Evolutionary conservation across 2,329 filamentous ascomycete genomes (phyloP).

Genomic region (Metarhizium brunneum): DNA sequence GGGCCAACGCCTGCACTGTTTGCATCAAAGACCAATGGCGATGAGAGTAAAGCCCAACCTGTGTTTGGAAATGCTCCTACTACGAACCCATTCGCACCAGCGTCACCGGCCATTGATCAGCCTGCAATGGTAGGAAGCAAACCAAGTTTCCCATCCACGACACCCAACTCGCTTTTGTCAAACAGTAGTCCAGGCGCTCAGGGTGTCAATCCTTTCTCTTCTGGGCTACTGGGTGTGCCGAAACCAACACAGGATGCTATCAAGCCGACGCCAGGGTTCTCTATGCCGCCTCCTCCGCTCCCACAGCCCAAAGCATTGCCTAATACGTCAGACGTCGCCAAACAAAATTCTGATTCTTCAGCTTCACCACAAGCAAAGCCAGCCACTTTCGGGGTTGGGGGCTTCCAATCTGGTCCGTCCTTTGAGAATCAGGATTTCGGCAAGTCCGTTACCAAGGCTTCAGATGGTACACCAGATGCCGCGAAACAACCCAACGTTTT

Average conservation of each 20-base stretch:
- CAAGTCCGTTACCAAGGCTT: not conserved
- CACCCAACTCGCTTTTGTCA: not conserved
- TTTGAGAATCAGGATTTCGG: not conserved
- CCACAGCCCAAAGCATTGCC: conserved; percentile 1
- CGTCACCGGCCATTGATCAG: conserved; percentile 8
- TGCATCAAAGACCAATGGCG: not conserved
- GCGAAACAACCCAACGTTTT: not conserved
- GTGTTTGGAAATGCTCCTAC: not conserved
- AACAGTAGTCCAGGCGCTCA: not conserved
- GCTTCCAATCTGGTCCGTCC: not conserved
- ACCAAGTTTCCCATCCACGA: not conserved
- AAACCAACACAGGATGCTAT: not conserved
- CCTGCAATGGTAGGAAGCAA: conserved; percentile 5
- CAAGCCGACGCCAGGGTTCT: conserved; percentile 4
- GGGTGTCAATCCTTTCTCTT: not conserved
- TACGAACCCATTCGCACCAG: conserved; percentile 14
- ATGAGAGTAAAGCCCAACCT: not conserved
- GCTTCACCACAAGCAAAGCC: not conserved
- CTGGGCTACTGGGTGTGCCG: not conserved
- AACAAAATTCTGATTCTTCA: not conserved
- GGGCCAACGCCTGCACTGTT: not conserved
- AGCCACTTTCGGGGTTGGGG: not conserved
- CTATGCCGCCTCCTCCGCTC: conserved; percentile 8
- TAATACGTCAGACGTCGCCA: not conserved
- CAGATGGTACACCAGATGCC: not conserved